phyloP scores from a whole-genome alignment of 2,329 filamentous ascomycete species.

The Microdochium nivale region DNA sequence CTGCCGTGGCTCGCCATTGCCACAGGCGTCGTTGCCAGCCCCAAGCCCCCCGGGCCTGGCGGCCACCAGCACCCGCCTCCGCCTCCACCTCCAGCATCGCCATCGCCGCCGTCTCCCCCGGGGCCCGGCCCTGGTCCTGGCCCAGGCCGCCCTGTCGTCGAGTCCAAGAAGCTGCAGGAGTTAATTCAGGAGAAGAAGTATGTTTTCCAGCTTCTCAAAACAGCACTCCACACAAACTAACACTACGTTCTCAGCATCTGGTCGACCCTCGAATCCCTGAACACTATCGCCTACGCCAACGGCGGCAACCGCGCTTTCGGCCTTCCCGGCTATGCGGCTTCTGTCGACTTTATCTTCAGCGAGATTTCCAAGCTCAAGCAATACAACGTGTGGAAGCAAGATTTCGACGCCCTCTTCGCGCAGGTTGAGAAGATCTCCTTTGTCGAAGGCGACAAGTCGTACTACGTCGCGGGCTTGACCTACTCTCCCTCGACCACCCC shows the following conservation, averaged over 20 bases:
- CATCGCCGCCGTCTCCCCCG: too few species aligned
- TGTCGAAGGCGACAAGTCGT: slow-evolving; percentile 22
- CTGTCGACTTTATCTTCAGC: slow-evolving; percentile 39
- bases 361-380: slow-evolving; percentile 29
- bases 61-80: too few species aligned
- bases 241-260: slow-evolving; percentile 30
- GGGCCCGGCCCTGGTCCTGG: background rate
- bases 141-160: slow-evolving; percentile 3
- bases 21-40: background rate
- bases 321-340: slow-evolving; percentile 37
- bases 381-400: slow-evolving; percentile 33
- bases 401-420: slow-evolving; percentile 36
- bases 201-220: too few species aligned
- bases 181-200: slow-evolving; percentile 28
- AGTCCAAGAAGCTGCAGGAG: slow-evolving; percentile 29
- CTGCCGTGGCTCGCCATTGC: background rate
- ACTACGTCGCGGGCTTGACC: slow-evolving; percentile 31
- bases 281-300: slow-evolving; percentile 36
- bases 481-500: slow-evolving; percentile 37
- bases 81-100: too few species aligned
- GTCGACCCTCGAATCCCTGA: slow-evolving; percentile 33
- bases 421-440: slow-evolving; percentile 29
- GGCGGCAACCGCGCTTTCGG: slow-evolving; percentile 46
- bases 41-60: too few species aligned
- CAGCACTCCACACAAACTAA: too few species aligned